Evolutionary conservation across 169 alveolate species (phyloP), one percentile per base, ranked within the genome.

Genomic region (Plasmodium malariae): DNA sequence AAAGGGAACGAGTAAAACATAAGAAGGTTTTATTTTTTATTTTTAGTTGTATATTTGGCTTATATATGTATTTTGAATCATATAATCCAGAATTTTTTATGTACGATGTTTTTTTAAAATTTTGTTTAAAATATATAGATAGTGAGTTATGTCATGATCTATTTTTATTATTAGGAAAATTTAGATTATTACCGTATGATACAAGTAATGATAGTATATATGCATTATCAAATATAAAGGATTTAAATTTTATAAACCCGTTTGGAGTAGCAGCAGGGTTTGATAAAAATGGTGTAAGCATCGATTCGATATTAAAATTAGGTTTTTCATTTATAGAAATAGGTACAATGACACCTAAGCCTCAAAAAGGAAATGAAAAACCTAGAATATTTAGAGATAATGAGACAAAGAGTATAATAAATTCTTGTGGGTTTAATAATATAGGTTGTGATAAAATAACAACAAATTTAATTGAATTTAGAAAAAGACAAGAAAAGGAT

Each of bases 261-360:
- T 74, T 93, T 65, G 98, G 98, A 14, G 93, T 96, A 68, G 97
- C 98, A 12, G 98, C 98, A 0, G 98, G 98, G 0, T 96, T 93
- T 74, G 98, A 96, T 80, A 96, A 96, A 59, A 89, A 96, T 30
- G 96, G 95, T 12, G 95, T 93, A 76, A 96, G 93, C 21, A 95
- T 96, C 14, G 88, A 71, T 54, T 11, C 48, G 14, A 62, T 93
- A n/a, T 62, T 76, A 32, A 94, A 96, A 57, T 85, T 96, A 68
- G 98, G 98, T 9, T 96, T 95, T 68, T 96, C 97, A 32, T 96
- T 95, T 91, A 92, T 96, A 12, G 98, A 96, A 80, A 92, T 96
- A 3, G 98, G 98, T 6, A 87, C 97, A 3, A 92, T 96, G 14
- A 92, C 96, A 24, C 98, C 97, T 0, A 72, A 76, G 55, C 95